A percentile compares a stretch with the other conserved stretches of the same genome.
Evolutionary conservation across 164 flowering plant species (phyloP).

Genomic region (Liquidambar formosana): DNA sequence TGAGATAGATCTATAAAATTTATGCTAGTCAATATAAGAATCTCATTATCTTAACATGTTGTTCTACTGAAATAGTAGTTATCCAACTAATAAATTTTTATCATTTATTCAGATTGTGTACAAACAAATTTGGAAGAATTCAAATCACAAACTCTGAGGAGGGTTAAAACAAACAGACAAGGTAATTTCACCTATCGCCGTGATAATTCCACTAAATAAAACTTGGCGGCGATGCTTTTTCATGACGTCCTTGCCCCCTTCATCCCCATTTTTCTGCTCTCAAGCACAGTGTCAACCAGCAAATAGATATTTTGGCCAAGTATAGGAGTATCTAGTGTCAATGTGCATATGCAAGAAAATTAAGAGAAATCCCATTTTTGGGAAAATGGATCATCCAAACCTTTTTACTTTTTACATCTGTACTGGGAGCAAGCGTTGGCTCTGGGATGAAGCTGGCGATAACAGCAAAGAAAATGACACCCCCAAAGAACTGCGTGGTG

Average conservation of each 20-base stretch:
- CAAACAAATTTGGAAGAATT: neutral
- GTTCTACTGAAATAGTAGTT: too few relatives aligned
- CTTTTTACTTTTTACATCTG: slow-evolving; percentile 60
- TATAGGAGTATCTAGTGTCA: neutral
- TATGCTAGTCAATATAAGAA: too few relatives aligned
- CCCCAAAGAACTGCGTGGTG: slow-evolving; percentile 74
- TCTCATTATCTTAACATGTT: too few relatives aligned
- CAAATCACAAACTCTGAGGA: too few relatives aligned
- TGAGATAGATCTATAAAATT: too few relatives aligned
- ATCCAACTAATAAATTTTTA: too few relatives aligned
- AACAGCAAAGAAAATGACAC: slow-evolving; percentile 84
- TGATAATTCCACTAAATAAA: slow-evolving; percentile 87
- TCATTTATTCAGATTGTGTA: neutral
- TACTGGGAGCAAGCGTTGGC: slow-evolving; percentile 62
- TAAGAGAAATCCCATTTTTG: neutral
- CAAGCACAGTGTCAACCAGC: slow-evolving; percentile 10
- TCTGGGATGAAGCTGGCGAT: slow-evolving; percentile 82
- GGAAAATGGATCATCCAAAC: slow-evolving; percentile 26
- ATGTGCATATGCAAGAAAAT: neutral
- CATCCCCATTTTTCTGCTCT: slow-evolving; percentile 60
- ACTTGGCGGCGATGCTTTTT: slow-evolving; percentile 94
- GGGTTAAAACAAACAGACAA: slow-evolving; percentile 1
- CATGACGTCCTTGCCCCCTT: slow-evolving; percentile 70
- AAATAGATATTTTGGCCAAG: neutral
- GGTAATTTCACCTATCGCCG: slow-evolving; percentile 69